A percentile compares a stretch with the other conserved stretches of the same genome.
Evolutionary conservation across 2,329 filamentous ascomycete genomes (phyloP).

Genomic region (Fusarium sp.): DNA sequence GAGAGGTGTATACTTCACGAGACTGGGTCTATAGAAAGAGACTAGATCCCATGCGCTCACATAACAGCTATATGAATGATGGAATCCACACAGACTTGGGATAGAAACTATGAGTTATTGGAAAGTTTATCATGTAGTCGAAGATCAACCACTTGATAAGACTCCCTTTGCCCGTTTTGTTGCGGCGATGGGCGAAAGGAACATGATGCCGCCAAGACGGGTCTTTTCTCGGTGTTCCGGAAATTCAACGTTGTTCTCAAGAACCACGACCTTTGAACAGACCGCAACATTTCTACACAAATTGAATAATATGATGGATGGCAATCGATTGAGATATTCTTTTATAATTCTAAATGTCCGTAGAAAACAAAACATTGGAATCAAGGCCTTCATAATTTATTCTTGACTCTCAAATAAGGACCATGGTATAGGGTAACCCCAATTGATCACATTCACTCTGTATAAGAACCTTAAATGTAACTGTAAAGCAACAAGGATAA

Average conservation of each 20-base stretch:
- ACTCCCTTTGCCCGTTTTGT: background rate
- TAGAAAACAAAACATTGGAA: no score
- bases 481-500: background rate
- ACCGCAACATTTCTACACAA: background rate
- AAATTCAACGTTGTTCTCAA: background rate
- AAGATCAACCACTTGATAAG: background rate
- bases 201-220: background rate
- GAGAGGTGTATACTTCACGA: background rate
- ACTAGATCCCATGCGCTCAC: background rate
- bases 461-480: background rate
- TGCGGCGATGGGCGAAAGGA: background rate
- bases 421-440: background rate
- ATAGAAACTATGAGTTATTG: background rate
- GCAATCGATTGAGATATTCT: no score
- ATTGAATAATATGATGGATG: no score
- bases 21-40: background rate
- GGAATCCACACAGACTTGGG: background rate
- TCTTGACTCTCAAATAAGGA: no score
- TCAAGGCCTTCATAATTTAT: no score
- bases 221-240: slow-evolving; percentile 3
- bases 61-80: no score
- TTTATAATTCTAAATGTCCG: no score
- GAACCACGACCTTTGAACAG: background rate
- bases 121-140: no score
- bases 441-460: background rate